A percentile compares a stretch with the other conserved stretches of the same genome.
These are phyloP conservation scores for Neospermospora avenae DNA, from an alignment of 2,329 filamentous ascomycete genomes.

Conservation along the genomic window DNA sequence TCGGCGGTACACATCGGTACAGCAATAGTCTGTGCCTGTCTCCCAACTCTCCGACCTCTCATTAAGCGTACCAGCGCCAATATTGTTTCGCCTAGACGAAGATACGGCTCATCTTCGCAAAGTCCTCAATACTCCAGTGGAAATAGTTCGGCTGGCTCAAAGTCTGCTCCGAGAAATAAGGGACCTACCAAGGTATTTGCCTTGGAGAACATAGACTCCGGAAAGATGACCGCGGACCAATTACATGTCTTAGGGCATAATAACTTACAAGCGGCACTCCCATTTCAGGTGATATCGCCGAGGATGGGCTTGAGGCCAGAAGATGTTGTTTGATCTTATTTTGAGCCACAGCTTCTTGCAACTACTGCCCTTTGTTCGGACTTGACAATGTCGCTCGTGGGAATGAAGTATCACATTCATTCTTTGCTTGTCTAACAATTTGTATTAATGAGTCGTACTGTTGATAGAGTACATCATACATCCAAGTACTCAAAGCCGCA, in stretches of 20 bases:
- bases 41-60: slow-evolving; percentile 1
- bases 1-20: slow-evolving; percentile 3
- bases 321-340: neutral
- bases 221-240: neutral
- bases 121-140: neutral
- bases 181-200: neutral
- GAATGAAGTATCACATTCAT: too few species aligned
- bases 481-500: too few species aligned
- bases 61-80: neutral
- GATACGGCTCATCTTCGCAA: neutral
- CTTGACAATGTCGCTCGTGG: too few species aligned
- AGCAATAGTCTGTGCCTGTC: slow-evolving; percentile 2
- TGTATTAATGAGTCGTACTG: too few species aligned
- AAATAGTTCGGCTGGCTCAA: neutral
- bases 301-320: neutral
- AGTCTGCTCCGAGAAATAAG: neutral
- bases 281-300: neutral
- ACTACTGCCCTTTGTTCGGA: too few species aligned
- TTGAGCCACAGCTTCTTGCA: too few species aligned
- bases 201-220: neutral
- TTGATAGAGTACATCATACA: too few species aligned
- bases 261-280: neutral
- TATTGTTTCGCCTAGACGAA: neutral
- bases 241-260: neutral
- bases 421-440: too few species aligned